Percentiles rank a stretch among this genome's conserved stretches.
These are phyloP conservation scores for Capsaspora owczarzaki DNA, from an alignment of 78 protist species.

Conservation along the genomic window DNA sequence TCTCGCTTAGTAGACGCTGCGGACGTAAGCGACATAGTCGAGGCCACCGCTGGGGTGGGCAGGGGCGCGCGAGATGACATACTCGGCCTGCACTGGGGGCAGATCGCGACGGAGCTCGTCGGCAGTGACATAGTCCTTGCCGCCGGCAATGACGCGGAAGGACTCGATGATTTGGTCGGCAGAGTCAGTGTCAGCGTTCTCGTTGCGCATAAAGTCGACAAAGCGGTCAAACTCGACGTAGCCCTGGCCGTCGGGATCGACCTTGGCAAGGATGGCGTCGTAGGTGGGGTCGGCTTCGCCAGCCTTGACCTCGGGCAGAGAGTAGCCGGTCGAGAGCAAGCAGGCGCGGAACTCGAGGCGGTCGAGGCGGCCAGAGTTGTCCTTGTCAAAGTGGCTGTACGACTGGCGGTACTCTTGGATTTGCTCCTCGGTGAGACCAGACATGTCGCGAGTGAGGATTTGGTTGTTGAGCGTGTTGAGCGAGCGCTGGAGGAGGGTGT, in stretches of 20 bases:
- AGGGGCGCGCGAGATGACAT: not conserved
- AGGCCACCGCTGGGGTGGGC: too few species aligned
- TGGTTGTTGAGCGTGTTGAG: slow-evolving; percentile 28
- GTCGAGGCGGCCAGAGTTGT: slow-evolving; percentile 11
- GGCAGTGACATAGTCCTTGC: not conserved
- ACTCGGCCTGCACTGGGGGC: not conserved
- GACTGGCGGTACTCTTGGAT: slow-evolving; percentile 21
- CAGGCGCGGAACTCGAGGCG: slow-evolving; percentile 23
- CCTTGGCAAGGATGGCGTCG: not conserved
- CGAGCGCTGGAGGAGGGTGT: not conserved
- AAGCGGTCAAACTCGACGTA: slow-evolving; percentile 21
- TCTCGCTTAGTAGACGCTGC: too few species aligned
- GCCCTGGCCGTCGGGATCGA: slow-evolving; percentile 16
- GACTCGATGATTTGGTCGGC: slow-evolving; percentile 23
- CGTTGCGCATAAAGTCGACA: slow-evolving; percentile 16
- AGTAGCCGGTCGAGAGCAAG: slow-evolving; percentile 20
- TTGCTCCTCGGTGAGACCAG: slow-evolving; percentile 27
- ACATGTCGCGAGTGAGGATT: slow-evolving; percentile 22
- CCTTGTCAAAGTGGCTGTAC: slow-evolving; percentile 32
- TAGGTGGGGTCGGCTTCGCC: not conserved
- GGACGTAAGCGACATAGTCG: too few species aligned
- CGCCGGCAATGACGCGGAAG: slow-evolving; percentile 22
- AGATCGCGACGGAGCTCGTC: not conserved
- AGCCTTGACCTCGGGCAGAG: slow-evolving; percentile 1
- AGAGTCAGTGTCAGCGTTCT: slow-evolving; percentile 16